Conservation (phyloP, 169 alveolate genomes). For the Ichthyophthirius multifiliis region DNA sequence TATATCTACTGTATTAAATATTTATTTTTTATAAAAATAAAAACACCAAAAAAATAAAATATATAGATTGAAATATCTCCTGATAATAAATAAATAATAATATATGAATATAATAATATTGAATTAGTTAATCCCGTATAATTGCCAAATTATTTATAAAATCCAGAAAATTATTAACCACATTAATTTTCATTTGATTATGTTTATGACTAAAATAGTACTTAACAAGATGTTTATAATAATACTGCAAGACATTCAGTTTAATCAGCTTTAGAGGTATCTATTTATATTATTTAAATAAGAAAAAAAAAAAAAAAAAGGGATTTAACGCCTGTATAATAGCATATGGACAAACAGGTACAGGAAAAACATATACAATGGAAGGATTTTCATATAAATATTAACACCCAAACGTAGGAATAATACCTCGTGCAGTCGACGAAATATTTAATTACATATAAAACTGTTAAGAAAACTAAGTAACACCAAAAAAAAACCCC, state of each 20-base stretch:
- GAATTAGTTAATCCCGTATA: conserved; percentile 78
- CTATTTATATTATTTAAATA: neutral
- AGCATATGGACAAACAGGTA: conserved; percentile 86
- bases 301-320: conserved; percentile 17
- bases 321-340: conserved; percentile 79
- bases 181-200: conserved; percentile 80
- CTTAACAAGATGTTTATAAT: conserved; percentile 81
- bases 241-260: conserved; percentile 86
- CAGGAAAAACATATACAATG: conserved; percentile 85
- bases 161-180: conserved; percentile 66
- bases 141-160: conserved; percentile 60
- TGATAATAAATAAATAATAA: conserved; percentile 65
- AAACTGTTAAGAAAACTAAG: conserved; percentile 30
- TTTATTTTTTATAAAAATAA: neutral
- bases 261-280: conserved; percentile 57
- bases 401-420: conserved; percentile 80
- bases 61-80: conserved; percentile 58
- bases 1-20: conserved; percentile 6
- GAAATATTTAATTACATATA: conserved; percentile 80
- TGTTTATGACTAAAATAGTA: conserved; percentile 75
- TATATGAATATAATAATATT: conserved; percentile 83
- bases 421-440: conserved; percentile 85
- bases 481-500: neutral
- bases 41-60: conserved; percentile 12
- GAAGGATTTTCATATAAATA: conserved; percentile 87